Evolutionary conservation across 2,329 filamentous ascomycete species (phyloP).

Genomic region (Dactylellina leptospora): DNA sequence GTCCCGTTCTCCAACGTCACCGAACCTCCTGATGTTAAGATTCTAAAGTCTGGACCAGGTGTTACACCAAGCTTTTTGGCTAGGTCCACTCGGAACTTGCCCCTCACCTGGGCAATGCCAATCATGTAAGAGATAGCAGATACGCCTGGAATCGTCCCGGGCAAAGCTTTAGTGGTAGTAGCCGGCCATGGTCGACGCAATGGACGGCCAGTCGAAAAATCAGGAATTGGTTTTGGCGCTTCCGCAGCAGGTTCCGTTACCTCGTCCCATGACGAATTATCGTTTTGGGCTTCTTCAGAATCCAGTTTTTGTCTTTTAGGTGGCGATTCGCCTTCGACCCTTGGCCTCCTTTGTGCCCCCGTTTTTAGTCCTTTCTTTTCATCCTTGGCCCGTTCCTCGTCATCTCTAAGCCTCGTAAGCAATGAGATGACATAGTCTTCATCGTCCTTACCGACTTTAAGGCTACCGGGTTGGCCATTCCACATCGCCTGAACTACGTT

Average conservation of each 20-base stretch:
- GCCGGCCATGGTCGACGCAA: slow-evolving; percentile 75
- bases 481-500: slow-evolving; percentile 39
- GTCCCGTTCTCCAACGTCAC: slow-evolving; percentile 72
- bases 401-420: slow-evolving; percentile 36
- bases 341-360: slow-evolving; percentile 29
- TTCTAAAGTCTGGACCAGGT: slow-evolving; percentile 68
- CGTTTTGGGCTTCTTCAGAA: slow-evolving; percentile 13
- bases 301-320: slow-evolving; percentile 37
- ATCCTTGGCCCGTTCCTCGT: slow-evolving; percentile 39
- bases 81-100: slow-evolving; percentile 76
- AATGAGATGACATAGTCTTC: slow-evolving; percentile 47
- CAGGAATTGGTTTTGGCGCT: slow-evolving; percentile 16
- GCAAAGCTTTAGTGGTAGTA: slow-evolving; percentile 71
- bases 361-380: slow-evolving; percentile 54
- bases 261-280: slow-evolving; percentile 24
- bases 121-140: slow-evolving; percentile 87
- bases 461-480: slow-evolving; percentile 34
- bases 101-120: slow-evolving; percentile 77
- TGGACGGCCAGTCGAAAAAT: slow-evolving; percentile 36
- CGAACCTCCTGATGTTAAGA: slow-evolving; percentile 70
- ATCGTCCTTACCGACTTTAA: slow-evolving; percentile 44
- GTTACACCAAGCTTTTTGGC: slow-evolving; percentile 73
- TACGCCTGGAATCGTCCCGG: slow-evolving; percentile 71
- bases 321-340: slow-evolving; percentile 34
- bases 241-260: background rate